Evolutionary conservation across 2,329 filamentous ascomycete species (phyloP), one percentile per base, ranked within the genome.

Genomic region (Colletotrichum chrysophilum): DNA sequence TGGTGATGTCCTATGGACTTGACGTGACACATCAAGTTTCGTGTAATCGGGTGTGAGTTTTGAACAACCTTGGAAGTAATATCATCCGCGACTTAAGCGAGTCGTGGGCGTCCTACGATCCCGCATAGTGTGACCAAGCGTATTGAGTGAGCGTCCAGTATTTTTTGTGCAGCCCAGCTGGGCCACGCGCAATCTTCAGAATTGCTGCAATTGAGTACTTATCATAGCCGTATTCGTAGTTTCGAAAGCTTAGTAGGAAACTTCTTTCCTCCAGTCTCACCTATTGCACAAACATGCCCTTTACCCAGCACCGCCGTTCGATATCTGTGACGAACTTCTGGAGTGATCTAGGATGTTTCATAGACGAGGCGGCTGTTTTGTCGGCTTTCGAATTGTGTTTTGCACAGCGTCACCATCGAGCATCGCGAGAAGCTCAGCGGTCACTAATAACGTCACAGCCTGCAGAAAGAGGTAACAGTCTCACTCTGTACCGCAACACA

Each of bases 161-260:
- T 13, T 13, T n/a, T 9, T 2, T 7, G 26, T 21, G 43, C 3
- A 7, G 43, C n/a, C n/a, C 5, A 21, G 4, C 5, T 52, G 2
- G 43, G 6, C 0, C 10, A 48, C 12, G 2, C 6, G 43, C n/a
- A 52, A 13, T 52, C 0, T 4, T 13, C n/a, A 4, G 0, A 21
- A 7, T 24, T 1, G 8, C 10, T 52, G n/a, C 10, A 52, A 21
- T 52, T 0, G 7, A 21, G 10, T 4, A 21, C 3, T 5, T 4
- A 52, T 52, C 43, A 13, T 21, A 0, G 6, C 6, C 5, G 4
- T 4, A 1, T 21, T 2, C 6, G 3, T n/a, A 21, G 12, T 13
- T 52, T 52, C n/a, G 2, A 52, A 52, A 13, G 10, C n/a, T 21
- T 4, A 21, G n/a, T 21, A 52, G n/a, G 43, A 21, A 4, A 7